Conservation (phyloP, 345 rosid species). For the Lumnitzera littorea region DNA sequence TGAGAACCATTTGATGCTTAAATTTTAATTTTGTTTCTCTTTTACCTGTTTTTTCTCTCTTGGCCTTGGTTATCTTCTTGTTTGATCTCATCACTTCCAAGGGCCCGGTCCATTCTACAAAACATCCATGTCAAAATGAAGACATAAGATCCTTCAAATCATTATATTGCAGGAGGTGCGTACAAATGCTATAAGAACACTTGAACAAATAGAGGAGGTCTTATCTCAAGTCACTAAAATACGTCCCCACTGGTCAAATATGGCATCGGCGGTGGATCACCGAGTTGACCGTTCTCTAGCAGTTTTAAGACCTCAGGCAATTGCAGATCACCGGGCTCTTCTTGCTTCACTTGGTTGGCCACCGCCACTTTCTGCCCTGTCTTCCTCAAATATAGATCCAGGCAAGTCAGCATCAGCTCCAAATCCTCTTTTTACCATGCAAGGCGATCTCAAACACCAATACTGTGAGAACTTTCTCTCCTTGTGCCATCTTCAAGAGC, state of each 20-base stretch:
- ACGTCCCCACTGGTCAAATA: constrained; percentile 67
- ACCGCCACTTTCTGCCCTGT: constrained; percentile 58
- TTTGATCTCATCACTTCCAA: background rate
- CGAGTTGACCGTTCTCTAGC: constrained; percentile 92
- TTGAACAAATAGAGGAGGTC: constrained; percentile 58
- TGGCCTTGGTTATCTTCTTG: background rate
- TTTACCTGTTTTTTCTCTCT: background rate
- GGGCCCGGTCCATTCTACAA: background rate
- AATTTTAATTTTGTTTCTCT: background rate
- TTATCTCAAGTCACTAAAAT: constrained; percentile 47
- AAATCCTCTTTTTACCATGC: constrained; percentile 79
- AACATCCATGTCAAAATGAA: too few relatives aligned
- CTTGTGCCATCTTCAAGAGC: constrained; percentile 66
- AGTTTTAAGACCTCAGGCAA: constrained; percentile 80
- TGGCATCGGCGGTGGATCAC: constrained; percentile 83
- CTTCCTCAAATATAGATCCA: constrained; percentile 41
- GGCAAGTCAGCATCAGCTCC: constrained; percentile 35
- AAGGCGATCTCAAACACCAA: constrained; percentile 56
- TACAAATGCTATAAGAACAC: constrained; percentile 47
- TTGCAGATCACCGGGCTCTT: constrained; percentile 76
- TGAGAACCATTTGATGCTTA: constrained; percentile 22
- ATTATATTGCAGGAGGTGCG: constrained; percentile 45
- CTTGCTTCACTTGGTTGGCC: constrained; percentile 93
- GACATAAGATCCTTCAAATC: constrained; percentile 1
- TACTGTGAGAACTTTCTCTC: constrained; percentile 81